Base-by-base conservation (phyloP, 306 rosid species). In the Coriaria nepalensis region DNA sequence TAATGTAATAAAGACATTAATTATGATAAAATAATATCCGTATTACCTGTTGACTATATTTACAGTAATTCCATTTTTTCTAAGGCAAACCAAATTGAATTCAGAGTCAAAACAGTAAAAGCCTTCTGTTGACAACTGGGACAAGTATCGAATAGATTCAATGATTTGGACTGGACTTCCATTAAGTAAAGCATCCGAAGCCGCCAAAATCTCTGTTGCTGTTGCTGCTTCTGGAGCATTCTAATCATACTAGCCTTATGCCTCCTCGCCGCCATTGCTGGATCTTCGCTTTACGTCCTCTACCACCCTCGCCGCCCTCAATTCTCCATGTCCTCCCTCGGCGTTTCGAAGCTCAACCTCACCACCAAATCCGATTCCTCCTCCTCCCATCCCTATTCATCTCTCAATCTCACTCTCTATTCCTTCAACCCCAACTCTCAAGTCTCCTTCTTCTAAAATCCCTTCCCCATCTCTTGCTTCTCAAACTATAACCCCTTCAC, bases 211-310 rank as follows among this genome's bases (percentile, higher is more conserved):
- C 55, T 77, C 81, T 82, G 94, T 65, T 90, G 98, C 64, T 82
- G 98, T 74, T 90, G 78, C 57, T 90, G 94, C 50, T 90, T 90
- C 80, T 90, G 98, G 98, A 67, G 87, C 0, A 64, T 90, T 4
- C 82, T 90, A 46, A 4, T 68, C 10, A 2, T 85, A 41, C 68
- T 90, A 7, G 70, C 57, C 10, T 53, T 67, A 0, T 74, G 76
- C 0, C 87, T 90, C 33, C 77, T 85, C 47, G 83, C 70, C 0
- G 78, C 94, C 11, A 81, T 90, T 1, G 79, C 82, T 49, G 96
- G 79, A 14, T 77, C 92, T 2, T 85, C 81, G 0, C 68, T 90
- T 2, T 90, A 90, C 62, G 80, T 82, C 4, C 85, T 90, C 6
- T 90, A 85, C 79, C 96, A 67, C 2, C 98, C 98, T 2, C 95